Base-by-base conservation (phyloP, 1,284 basidiomycete species). In the Pseudozyma hubeiensis region DNA sequence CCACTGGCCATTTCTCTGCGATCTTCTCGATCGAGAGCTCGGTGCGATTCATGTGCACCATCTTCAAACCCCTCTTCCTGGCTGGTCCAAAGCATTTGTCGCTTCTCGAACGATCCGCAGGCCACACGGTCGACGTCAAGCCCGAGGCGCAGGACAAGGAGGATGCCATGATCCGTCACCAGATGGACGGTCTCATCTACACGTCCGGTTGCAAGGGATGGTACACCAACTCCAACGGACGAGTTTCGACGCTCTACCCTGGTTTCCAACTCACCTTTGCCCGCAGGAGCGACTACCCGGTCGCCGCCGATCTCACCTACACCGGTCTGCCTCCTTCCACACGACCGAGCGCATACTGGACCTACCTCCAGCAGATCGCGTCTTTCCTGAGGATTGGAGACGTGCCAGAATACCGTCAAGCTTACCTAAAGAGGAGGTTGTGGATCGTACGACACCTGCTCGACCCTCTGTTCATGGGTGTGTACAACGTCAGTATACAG, bases 1-100 rank as follows among this genome's bases (percentile, higher is more conserved):
- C 53, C 8, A 81, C 79, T 1, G 77, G 78, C 5, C 78, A 80
- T 24, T 70, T 57, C 33, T 52, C 53, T 14, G 69, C 69, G 13
- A 64, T 73, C 46, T 73, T 51, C 11, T 44, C 69, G 3, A 66
- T 70, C 48, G 73, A 75, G 44, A 44, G 41, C n/a, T 48, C 48
- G 49, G 56, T 66, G 6, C 44, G 64, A 4, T 56, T 70, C 31
- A 64, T 64, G 64, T 53, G 50, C 30, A 50, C 57, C 4, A 33
- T 70, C 1, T 29, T 67, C 4, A 40, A 53, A 11, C 67, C 68
- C 17, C 34, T 75, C 41, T 70, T 75, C 50, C 35, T 48, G 11
- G 47, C 55, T 5, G 56, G 60, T 0, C 44, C 56, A 1, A 13
- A 8, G 6, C 30, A 33, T 0, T 5, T 48, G n/a, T n/a, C 56